Evolutionary conservation across 2,329 filamentous ascomycete species (phyloP), one percentile per base, ranked within the genome.

Genomic region (Monosporascus sp.): DNA sequence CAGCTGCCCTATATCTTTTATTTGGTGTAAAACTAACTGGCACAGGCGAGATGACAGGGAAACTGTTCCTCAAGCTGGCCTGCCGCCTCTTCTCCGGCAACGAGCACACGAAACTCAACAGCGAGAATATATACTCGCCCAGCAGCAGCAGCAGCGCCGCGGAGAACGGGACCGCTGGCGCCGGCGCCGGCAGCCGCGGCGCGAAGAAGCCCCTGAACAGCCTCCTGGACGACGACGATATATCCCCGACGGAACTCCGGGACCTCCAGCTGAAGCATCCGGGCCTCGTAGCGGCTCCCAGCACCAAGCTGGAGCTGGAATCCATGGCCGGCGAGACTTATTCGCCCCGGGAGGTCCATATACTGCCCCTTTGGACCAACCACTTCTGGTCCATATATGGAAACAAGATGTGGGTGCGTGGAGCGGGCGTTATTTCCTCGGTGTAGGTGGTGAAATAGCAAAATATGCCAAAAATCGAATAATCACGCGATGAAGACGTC

Each of bases 21-120:
- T 6, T 17, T 18, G 1, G 3, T 5, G 6, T 20, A 18, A 41
- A 41, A 41, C 54, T 60, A 51, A 64, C 43, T 2, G 27, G 1
- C 14, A 14, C 17, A 70, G 72, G 72, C 53, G 72, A 61, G 58
- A 75, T 76, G 65, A 77, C 75, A 0, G 72, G 72, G 15, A 39
- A 38, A 3, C 11, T 59, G 18, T 58, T 56, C 53, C n/a, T 58
- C 8, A 61, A 50, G 24, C 58, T 58, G 50, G 37, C 52, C 5
- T 37, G 52, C 18, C 2, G 17, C n/a, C 25, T 55, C 11, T 56
- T 52, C 17, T 17, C 3, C 3, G 17, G 20, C 14, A 37, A 47
- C 37, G 37, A 47, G 48, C 51, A 59, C 43, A 3, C 50, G 20
- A 15, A n/a, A 1, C 20, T 15, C 24, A 22, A 52, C 0, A 31